phyloP scores from a whole-genome alignment of 2,329 filamentous ascomycete species.

The Emmonsia crescens region DNA sequence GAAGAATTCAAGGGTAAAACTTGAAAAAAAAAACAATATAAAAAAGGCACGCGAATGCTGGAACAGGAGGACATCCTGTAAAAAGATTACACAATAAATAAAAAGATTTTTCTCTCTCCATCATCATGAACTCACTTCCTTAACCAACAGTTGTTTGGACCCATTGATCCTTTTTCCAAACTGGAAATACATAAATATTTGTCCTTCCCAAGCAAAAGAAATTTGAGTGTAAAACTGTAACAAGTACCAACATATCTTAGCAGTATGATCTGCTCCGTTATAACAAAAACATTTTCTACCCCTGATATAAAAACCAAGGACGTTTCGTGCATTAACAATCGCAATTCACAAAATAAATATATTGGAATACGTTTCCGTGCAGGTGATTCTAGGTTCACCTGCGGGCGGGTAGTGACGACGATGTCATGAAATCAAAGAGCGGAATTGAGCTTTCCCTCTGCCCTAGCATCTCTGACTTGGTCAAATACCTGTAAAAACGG shows the following conservation, averaged over 20 bases:
- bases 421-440: constrained; percentile 16
- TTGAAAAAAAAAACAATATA: neutral
- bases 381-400: neutral
- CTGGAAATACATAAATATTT: neutral
- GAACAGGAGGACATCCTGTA: neutral
- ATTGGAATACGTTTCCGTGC: neutral
- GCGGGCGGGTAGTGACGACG: neutral
- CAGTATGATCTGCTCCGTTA: neutral
- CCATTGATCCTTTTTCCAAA: neutral
- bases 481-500: constrained; percentile 61
- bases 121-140: neutral
- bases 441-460: constrained; percentile 55
- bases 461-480: constrained; percentile 75
- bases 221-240: neutral
- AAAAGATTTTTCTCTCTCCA: neutral
- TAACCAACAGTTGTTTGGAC: neutral
- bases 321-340: neutral
- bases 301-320: neutral
- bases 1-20: neutral
- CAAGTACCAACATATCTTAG: neutral
- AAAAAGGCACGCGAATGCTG: neutral
- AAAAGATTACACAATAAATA: neutral
- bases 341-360: neutral
- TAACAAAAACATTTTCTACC: neutral
- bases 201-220: neutral